These are phyloP conservation scores for Coemansia sp. DNA, from an alignment of 192 early-diverging fungal genomes.

Conservation along the genomic window DNA sequence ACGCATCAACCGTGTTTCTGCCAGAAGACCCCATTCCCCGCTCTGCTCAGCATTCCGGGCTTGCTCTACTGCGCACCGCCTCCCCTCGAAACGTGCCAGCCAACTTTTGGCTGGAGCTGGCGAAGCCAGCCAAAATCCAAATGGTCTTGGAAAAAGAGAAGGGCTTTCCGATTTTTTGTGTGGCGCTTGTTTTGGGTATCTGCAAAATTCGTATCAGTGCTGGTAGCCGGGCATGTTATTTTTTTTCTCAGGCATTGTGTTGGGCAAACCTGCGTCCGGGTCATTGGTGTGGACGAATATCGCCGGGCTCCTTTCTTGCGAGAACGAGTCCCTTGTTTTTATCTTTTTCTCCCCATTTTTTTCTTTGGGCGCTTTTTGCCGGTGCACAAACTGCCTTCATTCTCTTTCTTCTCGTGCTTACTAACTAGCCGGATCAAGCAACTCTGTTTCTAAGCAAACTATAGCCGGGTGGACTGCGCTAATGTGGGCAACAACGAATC, in stretches of 20 bases:
- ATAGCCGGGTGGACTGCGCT: constrained; percentile 82
- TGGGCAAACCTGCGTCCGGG: constrained; percentile 1
- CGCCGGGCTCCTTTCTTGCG: background rate
- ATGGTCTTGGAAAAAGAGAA: background rate
- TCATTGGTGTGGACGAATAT: background rate
- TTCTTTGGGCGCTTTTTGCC: background rate
- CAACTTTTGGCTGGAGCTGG: background rate
- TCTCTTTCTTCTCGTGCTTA: constrained; percentile 1
- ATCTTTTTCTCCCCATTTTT: background rate
- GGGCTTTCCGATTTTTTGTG: background rate
- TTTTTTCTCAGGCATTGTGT: constrained; percentile 3
- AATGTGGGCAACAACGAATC: constrained; percentile 87
- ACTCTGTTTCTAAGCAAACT: background rate
- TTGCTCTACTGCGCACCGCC: background rate
- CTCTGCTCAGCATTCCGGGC: constrained; percentile 5
- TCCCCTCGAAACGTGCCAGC: background rate
- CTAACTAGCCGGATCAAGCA: background rate
- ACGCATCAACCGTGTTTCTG: too few species aligned
- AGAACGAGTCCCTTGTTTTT: constrained; percentile 3
- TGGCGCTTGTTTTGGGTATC: constrained; percentile 7
- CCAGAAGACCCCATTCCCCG: background rate
- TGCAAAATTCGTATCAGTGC: background rate
- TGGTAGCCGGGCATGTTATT: background rate
- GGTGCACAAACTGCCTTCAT: background rate
- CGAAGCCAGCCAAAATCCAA: background rate